phyloP scores from a whole-genome alignment of 2,329 filamentous ascomycete genomes.

The Chaetomium strumarium region DNA sequence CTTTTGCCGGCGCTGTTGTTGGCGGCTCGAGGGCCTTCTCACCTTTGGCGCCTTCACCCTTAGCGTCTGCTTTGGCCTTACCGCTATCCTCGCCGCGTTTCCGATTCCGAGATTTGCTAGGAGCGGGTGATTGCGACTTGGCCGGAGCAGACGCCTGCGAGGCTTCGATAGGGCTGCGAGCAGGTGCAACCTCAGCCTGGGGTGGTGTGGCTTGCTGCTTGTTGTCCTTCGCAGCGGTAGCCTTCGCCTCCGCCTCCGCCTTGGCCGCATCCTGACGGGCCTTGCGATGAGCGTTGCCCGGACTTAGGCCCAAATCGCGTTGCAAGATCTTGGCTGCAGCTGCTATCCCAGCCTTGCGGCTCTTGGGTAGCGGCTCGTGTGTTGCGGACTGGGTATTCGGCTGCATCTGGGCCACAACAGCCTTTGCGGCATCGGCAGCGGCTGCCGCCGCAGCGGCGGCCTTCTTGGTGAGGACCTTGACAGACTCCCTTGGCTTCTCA shows the following conservation, averaged over 20 bases:
- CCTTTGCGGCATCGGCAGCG: conserved; percentile 41
- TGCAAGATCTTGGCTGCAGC: conserved; percentile 60
- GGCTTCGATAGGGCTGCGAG: conserved; percentile 8
- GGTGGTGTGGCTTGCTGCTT: conserved; percentile 18
- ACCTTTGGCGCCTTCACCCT: conserved; percentile 27
- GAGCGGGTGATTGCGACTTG: conserved; percentile 14
- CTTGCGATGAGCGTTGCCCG: conserved; percentile 56
- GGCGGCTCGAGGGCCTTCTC: conserved; percentile 24
- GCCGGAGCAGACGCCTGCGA: conserved; percentile 7
- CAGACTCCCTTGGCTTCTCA: conserved; percentile 52
- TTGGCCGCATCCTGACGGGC: conserved; percentile 55
- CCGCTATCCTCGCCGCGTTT: conserved; percentile 22
- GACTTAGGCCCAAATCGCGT: conserved; percentile 59
- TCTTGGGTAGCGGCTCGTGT: conserved; percentile 38
- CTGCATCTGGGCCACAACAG: conserved; percentile 34
- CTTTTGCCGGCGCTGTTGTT: conserved; percentile 24
- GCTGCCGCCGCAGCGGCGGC: conserved; percentile 47
- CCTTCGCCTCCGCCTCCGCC: conserved; percentile 44
- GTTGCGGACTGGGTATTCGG: conserved; percentile 24
- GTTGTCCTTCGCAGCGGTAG: conserved; percentile 30
- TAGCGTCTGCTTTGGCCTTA: conserved; percentile 28
- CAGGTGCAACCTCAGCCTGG: conserved; percentile 3
- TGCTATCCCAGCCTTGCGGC: conserved; percentile 54
- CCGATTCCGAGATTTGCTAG: conserved; percentile 19
- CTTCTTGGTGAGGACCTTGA: conserved; percentile 51